These are phyloP conservation scores for Berkeleyomyces rouxiae DNA, from an alignment of 2,329 filamentous ascomycete species.

Conservation along the genomic window DNA sequence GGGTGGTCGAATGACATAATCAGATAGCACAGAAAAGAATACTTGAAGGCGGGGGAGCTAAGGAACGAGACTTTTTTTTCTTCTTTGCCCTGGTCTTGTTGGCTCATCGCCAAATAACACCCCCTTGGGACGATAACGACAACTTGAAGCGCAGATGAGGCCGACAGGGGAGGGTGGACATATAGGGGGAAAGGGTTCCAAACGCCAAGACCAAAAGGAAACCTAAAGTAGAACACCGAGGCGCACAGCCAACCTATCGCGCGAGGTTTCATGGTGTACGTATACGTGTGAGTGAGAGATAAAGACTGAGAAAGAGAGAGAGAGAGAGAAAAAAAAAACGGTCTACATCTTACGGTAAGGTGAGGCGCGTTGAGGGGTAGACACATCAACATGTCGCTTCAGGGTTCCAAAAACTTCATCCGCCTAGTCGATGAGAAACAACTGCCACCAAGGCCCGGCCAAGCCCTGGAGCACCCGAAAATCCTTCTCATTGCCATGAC, in stretches of 20 bases:
- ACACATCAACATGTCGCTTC: neutral
- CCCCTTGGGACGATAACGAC: conserved; percentile 4
- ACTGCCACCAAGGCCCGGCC: neutral
- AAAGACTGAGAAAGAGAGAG: neutral
- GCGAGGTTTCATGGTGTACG: no score
- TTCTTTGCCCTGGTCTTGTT: neutral
- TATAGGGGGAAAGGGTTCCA: neutral
- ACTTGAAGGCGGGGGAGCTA: neutral
- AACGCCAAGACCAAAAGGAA: neutral
- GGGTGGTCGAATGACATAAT: neutral
- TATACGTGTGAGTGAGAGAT: neutral
- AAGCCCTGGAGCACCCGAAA: conserved; percentile 1
- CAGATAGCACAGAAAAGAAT: neutral
- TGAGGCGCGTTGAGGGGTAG: neutral
- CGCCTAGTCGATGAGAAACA: neutral
- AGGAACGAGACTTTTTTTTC: neutral
- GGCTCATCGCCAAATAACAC: neutral
- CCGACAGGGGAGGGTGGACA: neutral
- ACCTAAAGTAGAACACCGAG: neutral
- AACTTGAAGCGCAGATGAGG: conserved; percentile 3
- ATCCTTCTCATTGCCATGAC: neutral
- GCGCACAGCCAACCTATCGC: neutral
- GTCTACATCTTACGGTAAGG: neutral
- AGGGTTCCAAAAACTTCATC: neutral
- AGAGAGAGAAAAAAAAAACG: neutral